These are phyloP conservation scores for Taphrina deformans DNA, from an alignment of 1,139 yeast genomes.

Conservation along the genomic window DNA sequence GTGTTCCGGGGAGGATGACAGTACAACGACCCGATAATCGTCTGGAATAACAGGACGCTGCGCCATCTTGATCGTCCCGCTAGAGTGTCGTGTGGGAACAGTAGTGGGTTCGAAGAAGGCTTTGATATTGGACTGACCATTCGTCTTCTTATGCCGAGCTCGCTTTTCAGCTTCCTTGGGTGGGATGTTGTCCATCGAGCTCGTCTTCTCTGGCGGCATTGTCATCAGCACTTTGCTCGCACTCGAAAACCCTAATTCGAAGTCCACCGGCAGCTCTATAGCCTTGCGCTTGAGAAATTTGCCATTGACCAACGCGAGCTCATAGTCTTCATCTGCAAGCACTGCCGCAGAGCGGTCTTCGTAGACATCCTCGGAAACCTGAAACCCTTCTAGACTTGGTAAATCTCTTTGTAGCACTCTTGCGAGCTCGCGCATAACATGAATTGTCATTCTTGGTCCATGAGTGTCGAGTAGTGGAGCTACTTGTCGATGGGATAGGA, in stretches of 20 bases:
- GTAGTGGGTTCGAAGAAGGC: slow-evolving; percentile 11
- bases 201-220: background rate
- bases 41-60: background rate
- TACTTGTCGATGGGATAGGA: slow-evolving; percentile 13
- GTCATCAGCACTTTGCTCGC: slow-evolving; percentile 15
- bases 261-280: background rate
- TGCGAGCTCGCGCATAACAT: slow-evolving; percentile 13
- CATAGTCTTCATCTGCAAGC: background rate
- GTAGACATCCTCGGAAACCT: slow-evolving; percentile 7
- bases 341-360: background rate
- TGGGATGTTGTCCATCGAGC: background rate
- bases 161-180: background rate
- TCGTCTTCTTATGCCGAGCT: background rate
- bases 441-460: slow-evolving; percentile 14
- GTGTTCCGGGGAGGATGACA: slow-evolving; percentile 29
- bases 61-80: background rate
- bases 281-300: background rate
- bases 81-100: background rate
- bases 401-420: background rate
- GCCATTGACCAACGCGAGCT: background rate
- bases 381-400: background rate
- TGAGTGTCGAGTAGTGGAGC: slow-evolving; percentile 5
- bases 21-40: slow-evolving; percentile 9
- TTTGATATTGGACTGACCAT: slow-evolving; percentile 6
- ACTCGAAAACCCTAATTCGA: slow-evolving; percentile 1